Percentiles rank a stretch among this genome's conserved stretches.
Evolutionary conservation across 345 rosid genomes (phyloP).

Genomic region (Citrus medica): DNA sequence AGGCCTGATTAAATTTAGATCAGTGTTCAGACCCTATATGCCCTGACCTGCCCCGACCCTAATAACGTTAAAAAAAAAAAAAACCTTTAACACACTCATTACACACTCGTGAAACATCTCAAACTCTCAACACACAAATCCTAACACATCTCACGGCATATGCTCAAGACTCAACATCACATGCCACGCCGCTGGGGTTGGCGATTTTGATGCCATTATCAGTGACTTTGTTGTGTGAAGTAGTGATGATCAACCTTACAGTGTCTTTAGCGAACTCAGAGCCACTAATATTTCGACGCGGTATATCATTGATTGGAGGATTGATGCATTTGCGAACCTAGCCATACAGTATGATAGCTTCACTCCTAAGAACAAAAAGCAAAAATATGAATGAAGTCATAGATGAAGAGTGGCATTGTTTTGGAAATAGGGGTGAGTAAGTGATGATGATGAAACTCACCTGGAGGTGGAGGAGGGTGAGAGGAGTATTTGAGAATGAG

Average conservation of each 20-base stretch:
- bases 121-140: too few species aligned
- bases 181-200: constrained; percentile 69
- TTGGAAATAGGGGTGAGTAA: not conserved
- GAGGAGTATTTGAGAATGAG: constrained; percentile 45
- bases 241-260: constrained; percentile 93
- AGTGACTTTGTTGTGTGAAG: constrained; percentile 73
- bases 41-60: accelerated
- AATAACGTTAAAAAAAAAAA: too few species aligned
- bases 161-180: constrained; percentile 6
- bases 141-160: too few species aligned
- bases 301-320: constrained; percentile 67
- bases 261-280: constrained; percentile 67
- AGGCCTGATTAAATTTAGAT: accelerated
- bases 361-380: constrained; percentile 26
- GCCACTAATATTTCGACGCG: constrained; percentile 77
- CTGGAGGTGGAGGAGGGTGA: constrained; percentile 49
- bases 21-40: accelerated
- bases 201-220: constrained; percentile 68
- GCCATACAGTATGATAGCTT: constrained; percentile 76
- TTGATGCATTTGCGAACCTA: constrained; percentile 79
- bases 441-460: constrained; percentile 9
- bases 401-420: not conserved
- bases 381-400: not conserved
- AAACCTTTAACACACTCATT: too few species aligned
- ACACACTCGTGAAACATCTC: too few species aligned